Conservation (phyloP, 495 filamentous ascomycete genomes). For the Penicillium mononematosum region DNA sequence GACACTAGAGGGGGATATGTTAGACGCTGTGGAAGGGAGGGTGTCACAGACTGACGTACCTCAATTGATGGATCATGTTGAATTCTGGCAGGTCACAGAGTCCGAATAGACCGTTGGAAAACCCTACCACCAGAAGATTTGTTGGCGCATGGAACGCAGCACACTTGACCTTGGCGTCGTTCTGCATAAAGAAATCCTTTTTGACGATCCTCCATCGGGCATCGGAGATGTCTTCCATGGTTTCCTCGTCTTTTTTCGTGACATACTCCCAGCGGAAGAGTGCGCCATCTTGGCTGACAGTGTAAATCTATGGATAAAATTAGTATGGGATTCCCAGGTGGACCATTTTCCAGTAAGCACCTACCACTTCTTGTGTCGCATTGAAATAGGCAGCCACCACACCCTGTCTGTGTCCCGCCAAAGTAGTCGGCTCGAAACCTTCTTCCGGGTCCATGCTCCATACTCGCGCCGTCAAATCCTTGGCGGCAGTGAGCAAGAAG, state of each 20-base stretch:
- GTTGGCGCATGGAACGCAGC: conserved; percentile 83
- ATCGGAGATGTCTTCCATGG: conserved; percentile 59
- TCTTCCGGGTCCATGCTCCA: conserved; percentile 89
- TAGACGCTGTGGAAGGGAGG: not conserved
- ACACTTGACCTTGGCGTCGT: conserved; percentile 81
- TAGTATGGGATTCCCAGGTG: conserved; percentile 48
- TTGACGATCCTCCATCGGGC: conserved; percentile 83
- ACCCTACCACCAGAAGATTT: conserved; percentile 85
- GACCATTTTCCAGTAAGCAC: conserved; percentile 36
- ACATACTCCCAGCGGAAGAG: conserved; percentile 65
- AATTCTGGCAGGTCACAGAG: conserved; percentile 97
- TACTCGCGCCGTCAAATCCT: conserved; percentile 88
- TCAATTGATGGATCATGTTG: conserved; percentile 84
- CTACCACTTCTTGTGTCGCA: conserved; percentile 76
- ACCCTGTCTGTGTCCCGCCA: conserved; percentile 85
- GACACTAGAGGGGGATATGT: conserved; percentile 56
- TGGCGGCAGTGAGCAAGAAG: conserved; percentile 88
- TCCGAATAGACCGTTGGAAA: conserved; percentile 90
- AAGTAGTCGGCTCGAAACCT: conserved; percentile 81
- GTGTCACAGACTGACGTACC: conserved; percentile 37
- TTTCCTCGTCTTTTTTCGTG: conserved; percentile 53
- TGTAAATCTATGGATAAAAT: conserved; percentile 62
- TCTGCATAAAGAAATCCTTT: conserved; percentile 89
- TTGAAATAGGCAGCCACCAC: conserved; percentile 91
- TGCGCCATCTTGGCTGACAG: conserved; percentile 65